Evolutionary conservation across 1,284 basidiomycete genomes (phyloP), one percentile per base, ranked within the genome.

Genomic region (Cutaneotrichosporon sp.): DNA sequence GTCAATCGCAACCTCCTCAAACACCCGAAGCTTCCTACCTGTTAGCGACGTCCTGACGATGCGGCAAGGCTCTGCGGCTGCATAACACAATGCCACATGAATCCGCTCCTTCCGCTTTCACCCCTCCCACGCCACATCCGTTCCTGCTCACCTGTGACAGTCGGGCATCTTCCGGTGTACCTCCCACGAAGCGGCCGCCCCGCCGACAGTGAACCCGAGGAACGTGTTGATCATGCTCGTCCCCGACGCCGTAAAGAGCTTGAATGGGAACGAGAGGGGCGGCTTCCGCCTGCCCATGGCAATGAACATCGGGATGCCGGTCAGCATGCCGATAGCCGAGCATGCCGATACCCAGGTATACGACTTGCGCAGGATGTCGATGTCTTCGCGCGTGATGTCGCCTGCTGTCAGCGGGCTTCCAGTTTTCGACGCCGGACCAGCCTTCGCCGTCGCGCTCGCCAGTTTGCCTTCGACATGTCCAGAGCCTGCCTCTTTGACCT

Each of bases 151-250:
- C 66, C 63, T 45, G 20, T 57, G 41, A n/a, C 60, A 46, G 52
- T 70, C 65, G n/a, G 51, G 49, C 66, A 71, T 69, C 29, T 68
- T 59, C 11, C 48, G 45, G 10, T 60, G 63, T 5, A 71, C 61
- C 52, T 67, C 64, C 42, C 62, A 43, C 4, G 67, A 60, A 3
- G 58, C 65, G 0, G 61, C 64, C 2, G 59, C 61, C 4, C 66
- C 67, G 5, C 65, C 68, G 8, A 66, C 46, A 10, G 64, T 61
- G 35, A 67, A 69, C 3, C 70, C 70, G 7, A 67, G 24, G 41
- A 70, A 67, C 12, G 53, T 55, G 12, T 64, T 64, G 5, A 56
- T 38, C n/a, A 51, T 53, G 8, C 51, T 49, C 24, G 39, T 35
- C 29, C 25, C 38, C 12, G 16, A 22, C 35, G 38, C 24, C 10